Conservation (phyloP, 441 rosid genomes). For the Populus hybrid region DNA sequence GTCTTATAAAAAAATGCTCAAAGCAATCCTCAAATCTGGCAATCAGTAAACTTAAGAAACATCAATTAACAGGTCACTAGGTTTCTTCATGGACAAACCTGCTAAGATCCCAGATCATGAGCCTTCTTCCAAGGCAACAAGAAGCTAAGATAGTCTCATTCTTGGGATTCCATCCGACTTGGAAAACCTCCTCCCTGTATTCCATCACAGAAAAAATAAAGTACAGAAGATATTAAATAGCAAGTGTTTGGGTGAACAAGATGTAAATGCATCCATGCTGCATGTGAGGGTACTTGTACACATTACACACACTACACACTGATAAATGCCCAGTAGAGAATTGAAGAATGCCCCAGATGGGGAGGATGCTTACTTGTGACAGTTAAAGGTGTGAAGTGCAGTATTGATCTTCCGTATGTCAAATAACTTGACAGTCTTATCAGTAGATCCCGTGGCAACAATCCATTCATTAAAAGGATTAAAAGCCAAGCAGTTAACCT, state of each 20-base stretch:
- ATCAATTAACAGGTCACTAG: neutral
- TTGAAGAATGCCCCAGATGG: neutral
- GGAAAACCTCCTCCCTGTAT: slow-evolving; percentile 90
- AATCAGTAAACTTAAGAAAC: neutral
- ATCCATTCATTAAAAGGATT: slow-evolving; percentile 97
- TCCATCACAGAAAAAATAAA: slow-evolving; percentile 20
- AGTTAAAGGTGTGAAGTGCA: slow-evolving; percentile 89
- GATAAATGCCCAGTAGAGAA: neutral
- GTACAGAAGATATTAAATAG: neutral
- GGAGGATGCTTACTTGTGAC: slow-evolving; percentile 70
- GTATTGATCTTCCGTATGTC: slow-evolving; percentile 82
- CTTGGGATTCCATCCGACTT: slow-evolving; percentile 95
- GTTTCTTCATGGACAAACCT: slow-evolving; percentile 44
- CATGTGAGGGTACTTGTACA: neutral
- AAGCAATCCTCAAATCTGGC: neutral
- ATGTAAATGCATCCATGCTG: neutral
- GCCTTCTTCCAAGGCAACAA: slow-evolving; percentile 94
- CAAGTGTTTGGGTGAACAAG: neutral
- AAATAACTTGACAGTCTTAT: slow-evolving; percentile 87
- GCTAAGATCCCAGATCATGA: slow-evolving; percentile 99
- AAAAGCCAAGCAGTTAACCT: slow-evolving; percentile 97
- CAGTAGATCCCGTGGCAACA: slow-evolving; percentile 97
- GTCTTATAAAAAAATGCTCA: neutral
- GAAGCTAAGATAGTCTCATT: slow-evolving; percentile 93
- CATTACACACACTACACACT: neutral